Evolutionary conservation across 2,329 filamentous ascomycete species (phyloP).

Genomic region (Penicillium sumatraense): DNA sequence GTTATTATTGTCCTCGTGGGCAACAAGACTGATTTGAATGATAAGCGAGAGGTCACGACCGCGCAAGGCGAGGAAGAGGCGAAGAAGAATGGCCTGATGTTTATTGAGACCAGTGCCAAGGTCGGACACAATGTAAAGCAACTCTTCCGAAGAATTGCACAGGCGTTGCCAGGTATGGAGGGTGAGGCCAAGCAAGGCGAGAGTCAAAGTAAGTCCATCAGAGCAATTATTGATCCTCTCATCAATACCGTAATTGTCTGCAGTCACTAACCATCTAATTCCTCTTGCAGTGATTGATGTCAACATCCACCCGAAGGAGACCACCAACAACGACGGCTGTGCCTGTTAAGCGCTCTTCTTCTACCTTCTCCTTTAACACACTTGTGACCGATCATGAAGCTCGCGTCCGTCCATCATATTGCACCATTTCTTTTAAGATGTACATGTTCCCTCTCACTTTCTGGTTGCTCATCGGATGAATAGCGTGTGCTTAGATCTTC

Average conservation of each 20-base stretch:
- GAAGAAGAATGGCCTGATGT: constrained; percentile 97
- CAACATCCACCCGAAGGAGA: constrained; percentile 74
- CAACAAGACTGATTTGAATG: constrained; percentile 98
- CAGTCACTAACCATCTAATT: constrained; percentile 30
- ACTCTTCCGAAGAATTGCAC: constrained; percentile 96
- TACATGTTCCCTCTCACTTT: constrained; percentile 40
- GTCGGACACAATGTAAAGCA: constrained; percentile 97
- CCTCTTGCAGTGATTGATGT: constrained; percentile 81
- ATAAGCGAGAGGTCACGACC: constrained; percentile 96
- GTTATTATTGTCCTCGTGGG: constrained; percentile 98
- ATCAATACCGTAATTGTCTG: not conserved
- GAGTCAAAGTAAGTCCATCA: constrained; percentile 72
- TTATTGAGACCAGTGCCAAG: constrained; percentile 98
- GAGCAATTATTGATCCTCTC: too few species aligned
- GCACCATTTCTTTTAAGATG: constrained; percentile 38
- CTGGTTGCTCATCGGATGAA: constrained; percentile 32
- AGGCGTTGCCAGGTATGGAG: constrained; percentile 97
- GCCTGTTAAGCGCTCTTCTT: constrained; percentile 56
- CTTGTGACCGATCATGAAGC: constrained; percentile 30
- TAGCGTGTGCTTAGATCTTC: constrained; percentile 37
- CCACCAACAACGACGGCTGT: constrained; percentile 74
- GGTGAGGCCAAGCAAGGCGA: constrained; percentile 79
- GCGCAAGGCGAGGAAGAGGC: constrained; percentile 97
- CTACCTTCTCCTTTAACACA: constrained; percentile 12
- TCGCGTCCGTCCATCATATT: constrained; percentile 43